Evolutionary conservation across 2,329 filamentous ascomycete species (phyloP).

Genomic region (Clarireedia hainanense): DNA sequence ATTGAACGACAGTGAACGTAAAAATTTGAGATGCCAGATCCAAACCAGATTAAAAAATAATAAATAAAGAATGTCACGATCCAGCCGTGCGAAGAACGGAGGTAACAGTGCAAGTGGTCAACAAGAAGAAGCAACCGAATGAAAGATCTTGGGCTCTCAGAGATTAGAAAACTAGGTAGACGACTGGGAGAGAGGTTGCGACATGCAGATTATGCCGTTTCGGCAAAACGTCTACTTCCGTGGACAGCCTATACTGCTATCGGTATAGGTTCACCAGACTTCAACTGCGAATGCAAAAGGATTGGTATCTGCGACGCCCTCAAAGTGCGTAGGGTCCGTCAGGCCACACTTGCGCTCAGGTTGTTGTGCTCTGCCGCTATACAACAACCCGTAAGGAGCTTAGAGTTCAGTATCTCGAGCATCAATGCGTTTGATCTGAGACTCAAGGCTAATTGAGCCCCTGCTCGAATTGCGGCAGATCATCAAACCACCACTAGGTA

Average conservation of each 20-base stretch:
- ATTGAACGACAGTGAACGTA: background rate
- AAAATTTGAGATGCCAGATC: slow-evolving; percentile 5
- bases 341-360: background rate
- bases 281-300: background rate
- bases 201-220: slow-evolving; percentile 7
- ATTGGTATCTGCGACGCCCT: background rate
- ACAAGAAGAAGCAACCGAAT: slow-evolving; percentile 15
- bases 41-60: slow-evolving; percentile 11
- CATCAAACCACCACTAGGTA: background rate
- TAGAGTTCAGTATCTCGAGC: background rate
- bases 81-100: slow-evolving; percentile 27
- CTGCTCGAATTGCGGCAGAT: background rate
- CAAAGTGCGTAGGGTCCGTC: background rate
- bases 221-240: background rate
- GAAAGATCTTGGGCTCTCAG: slow-evolving; percentile 12
- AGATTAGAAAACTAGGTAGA: slow-evolving; percentile 3
- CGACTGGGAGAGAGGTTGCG: slow-evolving; percentile 10
- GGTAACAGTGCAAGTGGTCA: slow-evolving; percentile 13
- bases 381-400: background rate
- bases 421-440: slow-evolving; percentile 6
- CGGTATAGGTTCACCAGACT: background rate
- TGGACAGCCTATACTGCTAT: slow-evolving; percentile 1
- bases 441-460: background rate
- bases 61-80: slow-evolving; percentile 24
- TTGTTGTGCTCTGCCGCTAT: background rate